Evolutionary conservation across 164 flowering plant species (phyloP).

Genomic region (Chloranthus sessilifolius): DNA sequence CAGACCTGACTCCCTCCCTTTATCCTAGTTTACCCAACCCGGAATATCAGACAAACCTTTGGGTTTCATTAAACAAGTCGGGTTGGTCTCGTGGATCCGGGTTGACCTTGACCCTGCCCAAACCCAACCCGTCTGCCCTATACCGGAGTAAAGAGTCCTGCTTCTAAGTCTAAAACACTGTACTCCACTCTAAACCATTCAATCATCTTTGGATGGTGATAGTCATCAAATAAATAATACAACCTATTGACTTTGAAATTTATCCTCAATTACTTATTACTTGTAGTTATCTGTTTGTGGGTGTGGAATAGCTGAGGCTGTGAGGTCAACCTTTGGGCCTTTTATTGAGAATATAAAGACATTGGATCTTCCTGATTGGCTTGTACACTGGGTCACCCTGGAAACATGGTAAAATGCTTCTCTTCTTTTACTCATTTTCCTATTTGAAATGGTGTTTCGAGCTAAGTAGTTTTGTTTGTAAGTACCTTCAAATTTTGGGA

Average conservation of each 20-base stretch:
- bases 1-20: too few relatives aligned
- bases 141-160: not conserved
- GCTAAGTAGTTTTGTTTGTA: too few relatives aligned
- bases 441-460: not conserved
- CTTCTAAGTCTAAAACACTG: not conserved
- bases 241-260: not conserved
- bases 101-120: too few relatives aligned
- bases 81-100: too few relatives aligned
- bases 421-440: not conserved
- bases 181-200: not conserved
- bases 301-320: conserved; percentile 43
- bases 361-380: conserved; percentile 80
- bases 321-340: conserved; percentile 63
- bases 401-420: conserved; percentile 64
- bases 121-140: too few relatives aligned
- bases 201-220: not conserved
- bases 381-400: conserved; percentile 97
- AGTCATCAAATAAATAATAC: not conserved
- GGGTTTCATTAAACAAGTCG: too few relatives aligned
- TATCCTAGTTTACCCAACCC: too few relatives aligned
- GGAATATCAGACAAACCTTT: too few relatives aligned
- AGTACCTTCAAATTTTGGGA: too few relatives aligned
- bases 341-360: conserved; percentile 74
- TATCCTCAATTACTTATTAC: not conserved
- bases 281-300: not conserved